Evolutionary conservation across 2,329 filamentous ascomycete genomes (phyloP).

Genomic region (Fusarium multiceps): DNA sequence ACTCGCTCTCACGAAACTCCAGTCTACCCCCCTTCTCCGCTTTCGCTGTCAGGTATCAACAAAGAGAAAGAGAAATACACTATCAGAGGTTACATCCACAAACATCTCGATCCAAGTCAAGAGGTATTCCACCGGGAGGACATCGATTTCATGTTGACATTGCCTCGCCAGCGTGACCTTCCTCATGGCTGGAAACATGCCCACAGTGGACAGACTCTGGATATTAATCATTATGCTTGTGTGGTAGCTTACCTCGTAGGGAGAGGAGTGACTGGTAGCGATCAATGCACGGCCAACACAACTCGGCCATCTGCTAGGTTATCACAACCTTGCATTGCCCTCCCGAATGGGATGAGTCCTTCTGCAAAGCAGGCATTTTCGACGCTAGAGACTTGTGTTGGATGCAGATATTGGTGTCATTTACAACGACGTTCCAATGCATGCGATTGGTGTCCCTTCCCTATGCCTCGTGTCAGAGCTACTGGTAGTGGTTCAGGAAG

Average conservation of each 20-base stretch:
- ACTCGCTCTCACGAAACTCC: background rate
- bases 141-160: constrained; percentile 36
- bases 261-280: constrained; percentile 36
- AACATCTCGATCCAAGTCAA: constrained; percentile 37
- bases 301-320: constrained; percentile 34
- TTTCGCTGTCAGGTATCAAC: background rate
- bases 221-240: constrained; percentile 43
- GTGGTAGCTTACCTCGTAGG: constrained; percentile 51
- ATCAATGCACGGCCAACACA: constrained; percentile 32
- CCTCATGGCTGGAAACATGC: constrained; percentile 43
- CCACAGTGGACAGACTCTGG: constrained; percentile 39
- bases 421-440: constrained; percentile 40
- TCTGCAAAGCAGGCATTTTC: constrained; percentile 39
- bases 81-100: constrained; percentile 40
- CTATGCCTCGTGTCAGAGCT: background rate
- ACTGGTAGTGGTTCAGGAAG: background rate
- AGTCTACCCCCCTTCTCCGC: background rate
- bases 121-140: constrained; percentile 38
- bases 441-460: constrained; percentile 43
- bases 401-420: constrained; percentile 48
- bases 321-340: constrained; percentile 45
- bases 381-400: constrained; percentile 43
- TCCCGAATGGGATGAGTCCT: constrained; percentile 37
- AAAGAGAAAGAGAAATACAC: constrained; percentile 10
- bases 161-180: constrained; percentile 43